Evolutionary conservation across 805 yeast genomes (phyloP).

Genomic region (Wickerhamiella alocasiicola): DNA sequence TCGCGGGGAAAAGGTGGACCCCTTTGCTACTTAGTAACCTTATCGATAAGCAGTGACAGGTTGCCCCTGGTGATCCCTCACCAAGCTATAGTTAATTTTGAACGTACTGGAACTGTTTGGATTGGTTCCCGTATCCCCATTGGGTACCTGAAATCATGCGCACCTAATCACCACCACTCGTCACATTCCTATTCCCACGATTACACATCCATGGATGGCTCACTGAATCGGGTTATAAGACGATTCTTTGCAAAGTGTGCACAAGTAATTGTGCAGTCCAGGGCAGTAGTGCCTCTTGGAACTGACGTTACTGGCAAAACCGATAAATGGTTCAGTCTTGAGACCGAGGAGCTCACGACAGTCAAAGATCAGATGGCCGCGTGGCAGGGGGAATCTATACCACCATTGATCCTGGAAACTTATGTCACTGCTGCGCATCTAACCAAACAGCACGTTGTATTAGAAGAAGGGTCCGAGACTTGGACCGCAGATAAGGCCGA

Average conservation of each 20-base stretch:
- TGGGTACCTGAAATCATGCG: too few species aligned
- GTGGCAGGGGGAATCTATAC: slow-evolving; percentile 42
- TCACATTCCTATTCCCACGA: not conserved
- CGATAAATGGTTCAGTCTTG: slow-evolving; percentile 32
- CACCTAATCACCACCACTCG: too few species aligned
- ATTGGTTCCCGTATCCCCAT: too few species aligned
- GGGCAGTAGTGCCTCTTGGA: slow-evolving; percentile 15
- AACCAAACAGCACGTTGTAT: slow-evolving; percentile 44
- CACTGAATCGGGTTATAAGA: slow-evolving; percentile 25
- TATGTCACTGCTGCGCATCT: slow-evolving; percentile 54
- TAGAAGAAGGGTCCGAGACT: slow-evolving; percentile 42
- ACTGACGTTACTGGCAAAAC: slow-evolving; percentile 19
- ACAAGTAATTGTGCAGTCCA: slow-evolving; percentile 25
- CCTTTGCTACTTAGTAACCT: too few species aligned
- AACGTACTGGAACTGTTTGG: too few species aligned
- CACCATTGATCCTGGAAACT: slow-evolving; percentile 81
- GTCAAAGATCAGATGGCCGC: slow-evolving; percentile 45
- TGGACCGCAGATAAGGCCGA: slow-evolving; percentile 55
- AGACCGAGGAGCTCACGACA: slow-evolving; percentile 29
- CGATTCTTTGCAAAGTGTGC: slow-evolving; percentile 32
- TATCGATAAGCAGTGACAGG: too few species aligned
- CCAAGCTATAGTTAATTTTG: too few species aligned
- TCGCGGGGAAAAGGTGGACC: too few species aligned
- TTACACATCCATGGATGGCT: slow-evolving; percentile 7
- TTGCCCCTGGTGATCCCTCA: too few species aligned